Conservation (phyloP, 2,329 filamentous ascomycete species). For the Pseudogymnoascus sp. region DNA sequence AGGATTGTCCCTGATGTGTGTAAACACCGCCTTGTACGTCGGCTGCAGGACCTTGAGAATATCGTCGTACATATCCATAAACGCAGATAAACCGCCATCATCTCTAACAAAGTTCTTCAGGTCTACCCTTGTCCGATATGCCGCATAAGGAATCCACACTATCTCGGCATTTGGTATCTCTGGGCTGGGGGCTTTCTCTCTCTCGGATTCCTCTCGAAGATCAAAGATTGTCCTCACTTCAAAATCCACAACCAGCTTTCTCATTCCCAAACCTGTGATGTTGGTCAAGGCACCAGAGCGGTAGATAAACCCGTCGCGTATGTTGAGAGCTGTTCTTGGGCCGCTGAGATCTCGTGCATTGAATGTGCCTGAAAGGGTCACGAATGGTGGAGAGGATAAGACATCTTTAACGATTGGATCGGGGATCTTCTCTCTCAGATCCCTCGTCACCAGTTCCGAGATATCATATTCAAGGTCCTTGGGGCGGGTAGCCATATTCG, state of each 20-base stretch:
- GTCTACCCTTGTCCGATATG: constrained; percentile 28
- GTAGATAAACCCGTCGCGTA: constrained; percentile 10
- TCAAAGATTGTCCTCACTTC: constrained; percentile 38
- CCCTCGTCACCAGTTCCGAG: not conserved
- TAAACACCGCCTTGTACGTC: constrained; percentile 39
- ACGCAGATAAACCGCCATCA: constrained; percentile 39
- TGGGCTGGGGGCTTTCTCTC: constrained; percentile 37
- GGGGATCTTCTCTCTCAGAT: not conserved
- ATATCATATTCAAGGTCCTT: not conserved
- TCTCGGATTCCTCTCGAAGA: constrained; percentile 41
- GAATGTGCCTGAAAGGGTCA: constrained; percentile 13
- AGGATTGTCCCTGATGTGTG: constrained; percentile 41
- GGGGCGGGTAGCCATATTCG: not conserved
- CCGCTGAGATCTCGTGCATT: constrained; percentile 17
- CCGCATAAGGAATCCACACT: constrained; percentile 35
- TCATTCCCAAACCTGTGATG: constrained; percentile 11
- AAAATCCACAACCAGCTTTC: not conserved
- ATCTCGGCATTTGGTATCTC: constrained; percentile 38
- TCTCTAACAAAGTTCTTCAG: constrained; percentile 37
- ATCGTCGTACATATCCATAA: constrained; percentile 41
- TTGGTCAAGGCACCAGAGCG: constrained; percentile 16
- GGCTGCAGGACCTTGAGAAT: constrained; percentile 38
- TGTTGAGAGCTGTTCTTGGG: constrained; percentile 6
- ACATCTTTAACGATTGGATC: not conserved
- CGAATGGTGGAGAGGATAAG: constrained; percentile 16